Conservation (phyloP, 148 eudicot species). For the Tetragonia tetragonoides region DNA sequence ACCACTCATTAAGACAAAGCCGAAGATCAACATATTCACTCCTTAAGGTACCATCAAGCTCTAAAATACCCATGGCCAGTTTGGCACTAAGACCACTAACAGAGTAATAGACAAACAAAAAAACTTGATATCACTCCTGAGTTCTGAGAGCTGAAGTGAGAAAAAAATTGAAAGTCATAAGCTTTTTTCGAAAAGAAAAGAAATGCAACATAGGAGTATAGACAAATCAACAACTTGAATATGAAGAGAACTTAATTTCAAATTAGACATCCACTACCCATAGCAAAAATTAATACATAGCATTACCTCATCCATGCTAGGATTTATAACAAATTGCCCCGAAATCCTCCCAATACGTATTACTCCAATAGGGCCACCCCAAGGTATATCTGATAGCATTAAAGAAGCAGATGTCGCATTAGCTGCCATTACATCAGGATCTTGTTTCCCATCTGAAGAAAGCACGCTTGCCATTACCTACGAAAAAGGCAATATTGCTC, state of each 20-base stretch:
- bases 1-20: neutral
- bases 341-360: conserved; percentile 87
- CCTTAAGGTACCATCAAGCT: neutral
- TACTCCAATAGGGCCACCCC: conserved; percentile 95
- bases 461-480: conserved; percentile 94
- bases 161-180: neutral
- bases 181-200: no score
- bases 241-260: neutral
- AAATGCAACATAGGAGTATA: neutral
- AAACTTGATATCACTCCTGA: neutral
- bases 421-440: conserved; percentile 99
- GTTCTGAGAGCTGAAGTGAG: no score
- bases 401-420: conserved; percentile 98
- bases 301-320: conserved; percentile 95
- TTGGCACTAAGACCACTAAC: neutral
- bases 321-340: conserved; percentile 76
- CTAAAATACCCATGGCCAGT: neutral
- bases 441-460: conserved; percentile 97
- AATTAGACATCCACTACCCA: neutral
- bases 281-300: neutral
- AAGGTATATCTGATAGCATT: conserved; percentile 97
- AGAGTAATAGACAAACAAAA: neutral
- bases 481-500: neutral
- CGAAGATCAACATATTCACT: neutral
- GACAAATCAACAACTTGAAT: neutral